A percentile compares a stretch with the other conserved stretches of the same genome.
phyloP scores from a whole-genome alignment of 1,284 basidiomycete genomes.

The Coniferiporia sulphurascens region DNA sequence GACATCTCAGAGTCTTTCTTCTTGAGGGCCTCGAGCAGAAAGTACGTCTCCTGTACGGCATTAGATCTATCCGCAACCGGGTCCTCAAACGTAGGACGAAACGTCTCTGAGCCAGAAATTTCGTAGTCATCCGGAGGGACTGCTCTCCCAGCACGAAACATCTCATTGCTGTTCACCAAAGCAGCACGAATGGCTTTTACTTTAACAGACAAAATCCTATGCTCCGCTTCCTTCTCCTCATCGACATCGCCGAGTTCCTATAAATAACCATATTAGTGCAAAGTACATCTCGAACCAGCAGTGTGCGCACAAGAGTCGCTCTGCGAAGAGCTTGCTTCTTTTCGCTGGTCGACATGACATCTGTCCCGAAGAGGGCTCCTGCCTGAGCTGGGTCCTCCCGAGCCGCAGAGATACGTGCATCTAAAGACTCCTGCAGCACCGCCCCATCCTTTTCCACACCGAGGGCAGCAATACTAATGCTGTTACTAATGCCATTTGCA shows the following conservation, averaged over 20 bases:
- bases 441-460: background rate
- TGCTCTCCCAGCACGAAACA: background rate
- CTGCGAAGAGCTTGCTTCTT: background rate
- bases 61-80: background rate
- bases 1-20: background rate
- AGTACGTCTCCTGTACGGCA: background rate
- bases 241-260: background rate
- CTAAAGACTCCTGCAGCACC: background rate
- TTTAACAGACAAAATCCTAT: background rate
- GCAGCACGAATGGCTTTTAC: background rate
- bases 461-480: background rate
- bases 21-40: background rate
- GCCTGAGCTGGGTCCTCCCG: background rate
- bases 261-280: background rate
- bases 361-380: background rate
- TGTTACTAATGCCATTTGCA: background rate
- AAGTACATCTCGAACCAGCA: background rate
- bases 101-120: background rate
- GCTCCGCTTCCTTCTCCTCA: background rate
- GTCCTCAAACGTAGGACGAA: background rate
- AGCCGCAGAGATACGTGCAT: background rate
- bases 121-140: background rate
- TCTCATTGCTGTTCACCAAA: background rate
- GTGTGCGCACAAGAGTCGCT: background rate
- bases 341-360: background rate